Base-by-base conservation (phyloP, 805 yeast species). In the Sugiyamaella valdiviana region DNA sequence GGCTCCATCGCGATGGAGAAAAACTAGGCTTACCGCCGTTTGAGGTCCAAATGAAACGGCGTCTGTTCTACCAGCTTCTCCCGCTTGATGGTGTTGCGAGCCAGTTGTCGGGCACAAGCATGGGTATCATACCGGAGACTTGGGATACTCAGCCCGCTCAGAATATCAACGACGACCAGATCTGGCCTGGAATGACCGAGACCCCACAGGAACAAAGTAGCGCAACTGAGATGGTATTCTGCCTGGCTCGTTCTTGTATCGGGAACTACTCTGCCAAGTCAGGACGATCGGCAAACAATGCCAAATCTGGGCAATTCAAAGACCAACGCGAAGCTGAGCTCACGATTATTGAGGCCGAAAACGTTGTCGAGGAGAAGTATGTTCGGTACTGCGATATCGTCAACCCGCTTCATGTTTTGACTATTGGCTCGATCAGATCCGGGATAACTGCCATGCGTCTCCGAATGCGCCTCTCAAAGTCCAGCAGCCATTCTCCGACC, bases 121-220 rank as follows among this genome's bases (percentile, higher is more conserved):
- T 39, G 17, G 10, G 22, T 19, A 39, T 39, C 20, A 14, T 19
- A 19, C 42, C 23, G 6, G 23, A 19, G 14, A 22, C 15, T 6
- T 39, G 42, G 42, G 42, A 39, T n/a, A 39, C 42, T 9, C 42
- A 20, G 23, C 21, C 12, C 10, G 22, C 42, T 20, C 42, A 15
- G 6, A 39, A 39, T 39, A n/a, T 39, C 23, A 39, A 39, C 20
- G 42, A 39, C 23, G 42, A 39, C 23, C 42, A 39, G 42, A 39
- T 39, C 7, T 39, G 42, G 42, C 42, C 42, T 12, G 23, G 23
- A n/a, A 39, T 39, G 42, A 39, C 42, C 17, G 23, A 39, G 23
- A 19, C 42, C 20, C 42, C 42, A 7, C 6, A 15, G 20, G 42
- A 39, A n/a, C 42, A 39, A 15, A 39, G n/a, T 15, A 22, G 42